A percentile compares a stretch with the other conserved stretches of the same genome.
Evolutionary conservation across 108 stramenopile genomes (phyloP).

Genomic region (Nannochloropsis oceanica): DNA sequence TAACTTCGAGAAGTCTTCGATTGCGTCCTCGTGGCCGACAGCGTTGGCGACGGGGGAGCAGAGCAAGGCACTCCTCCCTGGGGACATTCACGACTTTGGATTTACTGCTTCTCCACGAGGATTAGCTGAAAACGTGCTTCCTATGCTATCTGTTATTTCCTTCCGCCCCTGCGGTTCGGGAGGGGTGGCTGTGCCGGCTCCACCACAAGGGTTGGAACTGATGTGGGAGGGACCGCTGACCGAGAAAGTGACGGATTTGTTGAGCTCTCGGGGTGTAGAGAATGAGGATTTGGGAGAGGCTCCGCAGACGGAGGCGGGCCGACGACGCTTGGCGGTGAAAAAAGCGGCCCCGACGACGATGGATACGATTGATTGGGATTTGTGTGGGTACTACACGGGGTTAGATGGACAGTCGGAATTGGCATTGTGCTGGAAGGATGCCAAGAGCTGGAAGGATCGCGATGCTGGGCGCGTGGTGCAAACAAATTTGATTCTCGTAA

Average conservation of each 20-base stretch:
- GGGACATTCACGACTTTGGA: background rate
- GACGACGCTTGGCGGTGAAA: background rate
- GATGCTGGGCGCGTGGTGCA: background rate
- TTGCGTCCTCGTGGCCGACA: background rate
- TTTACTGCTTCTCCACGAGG: background rate
- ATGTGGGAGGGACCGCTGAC: background rate
- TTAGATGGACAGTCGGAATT: background rate
- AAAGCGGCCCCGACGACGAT: background rate
- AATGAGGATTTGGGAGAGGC: background rate
- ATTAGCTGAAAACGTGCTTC: background rate
- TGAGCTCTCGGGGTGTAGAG: background rate
- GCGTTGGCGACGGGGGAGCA: background rate
- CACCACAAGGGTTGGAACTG: background rate
- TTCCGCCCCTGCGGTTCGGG: background rate
- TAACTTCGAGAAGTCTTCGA: background rate
- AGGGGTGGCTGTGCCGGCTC: background rate
- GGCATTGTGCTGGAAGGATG: background rate
- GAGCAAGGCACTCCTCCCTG: background rate
- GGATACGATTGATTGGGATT: background rate
- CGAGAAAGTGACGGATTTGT: background rate
- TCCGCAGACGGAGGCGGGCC: background rate
- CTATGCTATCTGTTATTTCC: background rate
- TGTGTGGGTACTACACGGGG: background rate
- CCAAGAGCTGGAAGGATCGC: background rate
- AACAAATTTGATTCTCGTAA: background rate